Base-by-base conservation (phyloP, 495 filamentous ascomycete species). In the Aspergillus panamensis region DNA sequence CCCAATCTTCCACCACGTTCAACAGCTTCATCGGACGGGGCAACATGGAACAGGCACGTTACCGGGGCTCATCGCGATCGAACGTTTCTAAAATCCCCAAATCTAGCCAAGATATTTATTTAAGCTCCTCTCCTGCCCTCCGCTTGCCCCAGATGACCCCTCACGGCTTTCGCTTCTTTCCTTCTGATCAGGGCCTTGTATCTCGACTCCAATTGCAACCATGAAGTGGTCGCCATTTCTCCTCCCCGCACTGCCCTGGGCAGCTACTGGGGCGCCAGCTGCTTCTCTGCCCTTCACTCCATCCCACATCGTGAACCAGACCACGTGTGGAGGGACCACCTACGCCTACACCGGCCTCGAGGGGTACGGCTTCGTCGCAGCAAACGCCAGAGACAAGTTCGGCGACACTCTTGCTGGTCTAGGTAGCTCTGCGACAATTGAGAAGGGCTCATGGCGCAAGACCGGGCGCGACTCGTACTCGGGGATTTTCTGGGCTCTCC, bases 361-460 rank as follows among this genome's bases (percentile, higher is more conserved):
- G 12, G 89, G 90, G 17, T 92, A 85, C 61, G 87, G 89, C 4
- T 82, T 77, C 57, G 64, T 92, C 29, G 66, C 81, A 3, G 75
- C 76, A 12, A 77, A 87, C 58, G 81, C 80, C 14, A 68, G 74
- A 6, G 90, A 92, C 73, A 84, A 89, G 65, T 87, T 81, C 59
- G 85, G 85, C 9, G 89, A 94, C 66, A 92, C 88, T 0, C 63
- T 92, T 7, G 86, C 82, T 45, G 84, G 86, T 13, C 73, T 88
- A 21, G 90, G 89, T 14, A 87, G 82, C 58, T 78, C 87, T 30
- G 80, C 88, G 65, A 83, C 86, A 14, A 66, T 92, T 32, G 85
- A 88, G 42, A 73, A 75, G 50, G 68, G 57, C 20, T 75, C 78
- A 31, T 94, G 89, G 90, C 82, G 75, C 63, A 85, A 85, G 66